phyloP scores from a whole-genome alignment of 1,139 yeast species.

The Debaryomycetaceae sp. region DNA sequence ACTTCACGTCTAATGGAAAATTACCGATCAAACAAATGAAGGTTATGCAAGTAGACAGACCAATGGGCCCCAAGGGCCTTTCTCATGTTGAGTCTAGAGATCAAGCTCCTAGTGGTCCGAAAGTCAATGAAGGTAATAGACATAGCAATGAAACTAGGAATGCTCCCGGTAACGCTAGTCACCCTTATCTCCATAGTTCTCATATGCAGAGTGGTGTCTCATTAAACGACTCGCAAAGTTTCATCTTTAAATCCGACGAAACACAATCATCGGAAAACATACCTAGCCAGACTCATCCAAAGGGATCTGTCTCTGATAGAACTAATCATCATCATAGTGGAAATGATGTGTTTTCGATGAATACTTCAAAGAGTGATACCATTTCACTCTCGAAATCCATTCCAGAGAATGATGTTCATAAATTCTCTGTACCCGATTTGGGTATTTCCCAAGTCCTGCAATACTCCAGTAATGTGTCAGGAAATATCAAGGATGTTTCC shows the following conservation, averaged over 20 bases:
- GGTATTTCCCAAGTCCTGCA: conserved; percentile 35
- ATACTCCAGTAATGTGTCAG: neutral
- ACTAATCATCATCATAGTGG: neutral
- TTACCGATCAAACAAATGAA: conserved; percentile 44
- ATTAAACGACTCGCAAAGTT: conserved; percentile 29
- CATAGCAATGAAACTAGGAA: neutral
- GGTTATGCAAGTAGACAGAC: conserved; percentile 26
- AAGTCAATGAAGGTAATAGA: neutral
- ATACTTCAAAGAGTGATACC: neutral
- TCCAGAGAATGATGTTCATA: neutral
- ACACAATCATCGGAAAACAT: conserved; percentile 15
- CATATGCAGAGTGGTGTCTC: conserved; percentile 7
- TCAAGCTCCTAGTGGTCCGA: neutral
- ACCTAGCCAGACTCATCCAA: conserved; percentile 18
- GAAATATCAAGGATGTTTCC: neutral
- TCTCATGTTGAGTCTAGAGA: neutral
- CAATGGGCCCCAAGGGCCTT: conserved; percentile 3
- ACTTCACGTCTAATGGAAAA: conserved; percentile 43
- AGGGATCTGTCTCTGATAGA: neutral
- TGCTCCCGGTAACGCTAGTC: conserved; percentile 5
- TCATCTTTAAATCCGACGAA: conserved; percentile 19
- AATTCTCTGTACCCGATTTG: conserved; percentile 21
- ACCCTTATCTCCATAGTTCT: conserved; percentile 16
- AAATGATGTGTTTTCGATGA: neutral
- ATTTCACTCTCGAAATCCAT: neutral